Evolutionary conservation across 768 basidiomycete genomes (phyloP).

Genomic region (Mrakia gelida): DNA sequence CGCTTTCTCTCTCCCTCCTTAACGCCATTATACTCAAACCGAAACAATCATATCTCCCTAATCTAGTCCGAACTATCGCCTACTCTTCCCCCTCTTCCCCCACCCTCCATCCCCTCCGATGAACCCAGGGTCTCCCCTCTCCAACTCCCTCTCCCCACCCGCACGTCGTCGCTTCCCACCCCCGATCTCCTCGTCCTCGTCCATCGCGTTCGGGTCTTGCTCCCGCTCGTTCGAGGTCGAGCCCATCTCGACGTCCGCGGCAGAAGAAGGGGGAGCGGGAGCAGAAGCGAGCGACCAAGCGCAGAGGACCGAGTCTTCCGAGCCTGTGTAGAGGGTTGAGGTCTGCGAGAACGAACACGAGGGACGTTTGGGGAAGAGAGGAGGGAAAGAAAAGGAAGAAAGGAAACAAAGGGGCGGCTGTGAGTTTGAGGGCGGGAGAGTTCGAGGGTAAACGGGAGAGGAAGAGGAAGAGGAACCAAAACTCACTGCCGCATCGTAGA

Average conservation of each 20-base stretch:
- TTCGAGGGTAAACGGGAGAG: not conserved
- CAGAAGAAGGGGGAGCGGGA: too few species aligned
- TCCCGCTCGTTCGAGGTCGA: not conserved
- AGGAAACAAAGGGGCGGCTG: too few species aligned
- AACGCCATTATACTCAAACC: too few species aligned
- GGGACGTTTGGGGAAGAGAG: too few species aligned
- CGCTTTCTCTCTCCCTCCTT: too few species aligned
- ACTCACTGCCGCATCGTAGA: slow-evolving; percentile 16
- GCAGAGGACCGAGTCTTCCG: slow-evolving; percentile 31
- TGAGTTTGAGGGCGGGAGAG: not conserved
- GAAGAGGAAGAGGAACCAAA: not conserved
- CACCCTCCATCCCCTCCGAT: slow-evolving; percentile 11
- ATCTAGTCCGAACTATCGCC: not conserved
- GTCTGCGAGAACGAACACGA: slow-evolving; percentile 12
- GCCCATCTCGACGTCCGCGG: slow-evolving; percentile 23
- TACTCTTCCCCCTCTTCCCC: slow-evolving; percentile 10
- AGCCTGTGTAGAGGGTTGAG: slow-evolving; percentile 25
- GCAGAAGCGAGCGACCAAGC: slow-evolving; percentile 21
- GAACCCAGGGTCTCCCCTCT: not conserved
- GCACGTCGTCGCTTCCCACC: slow-evolving; percentile 13
- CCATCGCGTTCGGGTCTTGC: slow-evolving; percentile 13
- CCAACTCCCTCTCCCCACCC: slow-evolving; percentile 3
- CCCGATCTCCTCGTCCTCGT: slow-evolving; percentile 27
- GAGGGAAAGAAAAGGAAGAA: not conserved
- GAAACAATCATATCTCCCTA: too few species aligned